Conservation (phyloP, 148 eudicot genomes). For the Cornus controversa region DNA sequence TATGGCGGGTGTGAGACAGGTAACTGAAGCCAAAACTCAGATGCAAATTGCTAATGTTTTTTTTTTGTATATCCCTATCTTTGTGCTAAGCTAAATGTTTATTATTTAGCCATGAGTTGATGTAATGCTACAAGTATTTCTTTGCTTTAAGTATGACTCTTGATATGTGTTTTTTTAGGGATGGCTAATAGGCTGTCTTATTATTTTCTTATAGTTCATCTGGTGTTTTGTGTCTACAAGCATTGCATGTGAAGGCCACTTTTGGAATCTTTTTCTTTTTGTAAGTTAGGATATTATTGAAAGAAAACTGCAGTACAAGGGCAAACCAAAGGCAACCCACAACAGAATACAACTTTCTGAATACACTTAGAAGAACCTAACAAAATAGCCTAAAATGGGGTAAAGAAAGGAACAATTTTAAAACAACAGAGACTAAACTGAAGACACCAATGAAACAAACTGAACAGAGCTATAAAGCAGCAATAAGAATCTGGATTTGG, state of each 20-base stretch:
- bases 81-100: background rate
- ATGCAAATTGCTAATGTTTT: constrained; percentile 4
- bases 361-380: too few species aligned
- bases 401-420: too few species aligned
- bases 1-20: constrained; percentile 92
- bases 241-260: background rate
- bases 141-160: background rate
- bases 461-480: too few species aligned
- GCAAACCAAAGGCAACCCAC: too few species aligned
- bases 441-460: too few species aligned
- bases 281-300: too few species aligned
- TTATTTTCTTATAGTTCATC: background rate
- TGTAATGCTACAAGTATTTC: background rate
- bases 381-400: too few species aligned
- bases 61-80: constrained; percentile 6
- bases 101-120: background rate
- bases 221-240: background rate
- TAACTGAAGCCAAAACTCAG: constrained; percentile 23
- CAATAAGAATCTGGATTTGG: too few species aligned
- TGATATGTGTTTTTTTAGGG: background rate
- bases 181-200: background rate
- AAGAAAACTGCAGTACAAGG: too few species aligned
- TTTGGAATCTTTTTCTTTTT: too few species aligned
- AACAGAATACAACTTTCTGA: too few species aligned
- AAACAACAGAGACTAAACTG: too few species aligned